A percentile compares a stretch with the other conserved stretches of the same genome.
Conservation (phyloP, 768 basidiomycete species). For the Strobilomyces dryophilus region DNA sequence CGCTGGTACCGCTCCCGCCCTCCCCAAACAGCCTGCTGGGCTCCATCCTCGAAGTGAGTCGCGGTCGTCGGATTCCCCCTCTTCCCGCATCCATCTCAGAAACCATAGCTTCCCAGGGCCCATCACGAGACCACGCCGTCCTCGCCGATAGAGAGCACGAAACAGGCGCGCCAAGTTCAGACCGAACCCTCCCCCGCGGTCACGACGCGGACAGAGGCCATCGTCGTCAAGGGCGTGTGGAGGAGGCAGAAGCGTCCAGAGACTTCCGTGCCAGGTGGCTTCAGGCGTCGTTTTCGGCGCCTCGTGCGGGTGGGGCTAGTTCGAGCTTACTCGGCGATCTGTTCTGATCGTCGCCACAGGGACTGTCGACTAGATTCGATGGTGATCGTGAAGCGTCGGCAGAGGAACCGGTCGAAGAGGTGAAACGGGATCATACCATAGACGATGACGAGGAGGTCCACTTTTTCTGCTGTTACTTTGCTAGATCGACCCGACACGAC, state of each 20-base stretch:
- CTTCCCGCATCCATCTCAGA: background rate
- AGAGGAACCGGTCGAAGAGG: background rate
- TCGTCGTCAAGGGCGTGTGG: slow-evolving; percentile 11
- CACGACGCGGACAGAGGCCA: background rate
- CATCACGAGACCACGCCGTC: background rate
- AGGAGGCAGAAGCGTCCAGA: slow-evolving; percentile 1
- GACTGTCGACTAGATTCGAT: background rate
- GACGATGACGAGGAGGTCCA: slow-evolving; percentile 20
- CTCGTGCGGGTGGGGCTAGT: slow-evolving; percentile 14
- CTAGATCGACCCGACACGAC: slow-evolving; percentile 16
- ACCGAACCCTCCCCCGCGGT: background rate
- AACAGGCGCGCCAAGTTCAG: slow-evolving; percentile 4
- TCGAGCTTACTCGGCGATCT: background rate
- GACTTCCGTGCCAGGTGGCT: background rate
- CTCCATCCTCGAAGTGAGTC: slow-evolving; percentile 20
- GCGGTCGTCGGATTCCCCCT: background rate
- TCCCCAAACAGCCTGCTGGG: slow-evolving; percentile 15
- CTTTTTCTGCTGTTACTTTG: slow-evolving; percentile 27
- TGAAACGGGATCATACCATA: background rate
- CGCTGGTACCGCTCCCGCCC: slow-evolving; percentile 21
- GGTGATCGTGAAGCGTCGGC: background rate
- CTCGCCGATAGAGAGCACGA: background rate
- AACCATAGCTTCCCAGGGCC: slow-evolving; percentile 14
- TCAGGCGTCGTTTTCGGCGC: slow-evolving; percentile 11
- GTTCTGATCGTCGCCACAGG: slow-evolving; percentile 9